Base-by-base conservation (phyloP, 2,329 filamentous ascomycete genomes). In the Ophiostoma novo-ulmi region DNA sequence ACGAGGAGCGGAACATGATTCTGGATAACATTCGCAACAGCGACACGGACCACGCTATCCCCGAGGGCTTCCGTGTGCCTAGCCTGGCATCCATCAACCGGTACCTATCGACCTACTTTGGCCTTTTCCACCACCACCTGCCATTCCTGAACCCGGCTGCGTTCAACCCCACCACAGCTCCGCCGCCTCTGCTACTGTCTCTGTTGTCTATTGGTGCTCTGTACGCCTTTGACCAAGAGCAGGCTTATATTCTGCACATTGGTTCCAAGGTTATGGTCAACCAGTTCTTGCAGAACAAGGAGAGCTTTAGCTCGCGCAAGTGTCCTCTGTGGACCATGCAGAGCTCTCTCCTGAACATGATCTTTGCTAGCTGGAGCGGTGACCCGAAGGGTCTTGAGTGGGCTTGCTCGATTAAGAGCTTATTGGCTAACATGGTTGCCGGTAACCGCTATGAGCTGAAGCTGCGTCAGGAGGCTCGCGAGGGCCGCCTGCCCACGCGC, bases 291-390 rank as follows among this genome's bases (percentile, higher is more conserved):
- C 93, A 97, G 81, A 96, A 97, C 82, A 97, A 97, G 84, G 94
- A 97, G 80, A 97, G 97, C 81, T 98, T 98, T 80, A 97, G 94
- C 83, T 98, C 95, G 10, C 89, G 94, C 76, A 98, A 97, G 80
- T 98, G 94, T 77, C 95, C 95, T 4, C 82, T 99, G 17, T 98
- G 95, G 94, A 95, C 94, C 67, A 98, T 98, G 93, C 95, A 99
- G 79, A 93, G 92, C 79, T 97, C 94, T 3, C 83, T 99, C 70
- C 84, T 99, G 71, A 99, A 99, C 84, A 98, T 98, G 95, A 90
- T 97, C 75, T 98, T 99, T 79, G 93, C 95, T 70, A 98, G 94
- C 84, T 99, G 95, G 95, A 98, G 95, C 79, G 95, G 95, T 76
- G 95, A 98, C 77, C 91, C 95, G 48, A 98, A 97, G 74, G 95